Base-by-base conservation (phyloP, 2,329 filamentous ascomycete genomes). In the Cladobotryum protrusum region DNA sequence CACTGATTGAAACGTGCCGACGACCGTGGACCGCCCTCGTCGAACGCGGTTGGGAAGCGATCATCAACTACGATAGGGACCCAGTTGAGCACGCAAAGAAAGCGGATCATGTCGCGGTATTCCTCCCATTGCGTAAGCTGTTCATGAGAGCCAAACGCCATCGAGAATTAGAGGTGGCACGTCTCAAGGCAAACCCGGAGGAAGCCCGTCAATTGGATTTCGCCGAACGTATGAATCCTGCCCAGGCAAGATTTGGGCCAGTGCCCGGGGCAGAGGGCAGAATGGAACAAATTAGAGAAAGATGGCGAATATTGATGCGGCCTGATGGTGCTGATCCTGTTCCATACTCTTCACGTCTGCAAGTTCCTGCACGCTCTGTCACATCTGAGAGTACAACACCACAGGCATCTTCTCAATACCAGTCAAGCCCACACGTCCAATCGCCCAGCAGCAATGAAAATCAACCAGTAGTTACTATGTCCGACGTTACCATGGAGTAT, bases 51-150 rank as follows among this genome's bases (percentile, higher is more conserved):
- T 79, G 75, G 75, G 63, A 71, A 17, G 71, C 70, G 13, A 65
- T 78, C 20, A 70, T 65, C 50, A 63, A 63, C 8, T 70, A 69
- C 40, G 64, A 68, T 12, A 61, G 62, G 14, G 63, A 75, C 40
- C 67, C 69, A 0, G 55, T 68, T 1, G 73, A 79, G 37, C 59
- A 74, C 29, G 66, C 73, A 29, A 72, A 68, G 55, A 71, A 72
- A 47, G 63, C 68, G 2, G 70, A 72, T 50, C 71, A 77, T 37
- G 66, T 71, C 9, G 72, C 73, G 1, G 72, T 81, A 3, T 78
- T 78, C 66, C 59, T 79, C 40, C 78, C 79, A 0, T 64, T 83
- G 43, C 72, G 73, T 43, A 79, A 75, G 54, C 68, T 83, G 1
- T 78, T 78, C 57, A 57, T 72, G 47, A 76, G 76, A 54, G 77